A percentile compares a stretch with the other conserved stretches of the same genome.
Conservation (phyloP, 208 protist genomes). For the Paratrypanosoma confusum region DNA sequence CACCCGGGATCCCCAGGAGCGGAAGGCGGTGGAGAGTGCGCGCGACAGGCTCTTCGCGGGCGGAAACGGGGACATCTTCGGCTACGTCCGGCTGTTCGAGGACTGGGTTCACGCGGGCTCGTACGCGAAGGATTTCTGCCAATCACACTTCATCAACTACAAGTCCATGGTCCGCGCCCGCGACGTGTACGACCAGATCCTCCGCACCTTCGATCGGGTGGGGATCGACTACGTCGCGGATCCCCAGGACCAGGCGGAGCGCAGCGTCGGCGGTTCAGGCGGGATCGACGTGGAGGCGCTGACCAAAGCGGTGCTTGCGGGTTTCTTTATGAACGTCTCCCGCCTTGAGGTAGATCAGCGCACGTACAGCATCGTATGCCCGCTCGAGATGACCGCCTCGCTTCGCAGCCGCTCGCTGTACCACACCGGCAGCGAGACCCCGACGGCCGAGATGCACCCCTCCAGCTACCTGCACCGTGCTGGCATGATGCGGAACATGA, state of each 20-base stretch:
- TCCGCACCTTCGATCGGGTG: conserved; percentile 68
- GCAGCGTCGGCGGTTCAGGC: background rate
- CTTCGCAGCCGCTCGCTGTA: conserved; percentile 1
- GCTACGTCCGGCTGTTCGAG: conserved; percentile 76
- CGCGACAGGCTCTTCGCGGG: conserved; percentile 63
- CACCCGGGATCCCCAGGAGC: conserved; percentile 82
- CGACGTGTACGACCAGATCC: conserved; percentile 81
- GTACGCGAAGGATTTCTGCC: conserved; percentile 68
- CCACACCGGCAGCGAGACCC: conserved; percentile 1
- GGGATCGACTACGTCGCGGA: conserved; percentile 41
- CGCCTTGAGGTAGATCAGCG: conserved; percentile 63
- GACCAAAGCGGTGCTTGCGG: conserved; percentile 61
- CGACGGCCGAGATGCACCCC: conserved; percentile 61
- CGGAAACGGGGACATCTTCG: conserved; percentile 74
- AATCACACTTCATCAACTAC: conserved; percentile 56
- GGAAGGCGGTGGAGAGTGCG: conserved; percentile 52
- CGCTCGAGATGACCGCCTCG: conserved; percentile 35
- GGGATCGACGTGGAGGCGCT: conserved; percentile 46
- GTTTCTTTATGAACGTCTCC: conserved; percentile 87
- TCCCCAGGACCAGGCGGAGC: background rate
- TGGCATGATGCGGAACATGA: conserved; percentile 12
- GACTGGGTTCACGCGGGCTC: conserved; percentile 66
- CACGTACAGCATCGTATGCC: conserved; percentile 62
- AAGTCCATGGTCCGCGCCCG: conserved; percentile 59
- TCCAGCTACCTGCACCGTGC: conserved; percentile 62